Evolutionary conservation across 306 rosid genomes (phyloP), one percentile per base, ranked within the genome.

Genomic region (Acacia confusa): DNA sequence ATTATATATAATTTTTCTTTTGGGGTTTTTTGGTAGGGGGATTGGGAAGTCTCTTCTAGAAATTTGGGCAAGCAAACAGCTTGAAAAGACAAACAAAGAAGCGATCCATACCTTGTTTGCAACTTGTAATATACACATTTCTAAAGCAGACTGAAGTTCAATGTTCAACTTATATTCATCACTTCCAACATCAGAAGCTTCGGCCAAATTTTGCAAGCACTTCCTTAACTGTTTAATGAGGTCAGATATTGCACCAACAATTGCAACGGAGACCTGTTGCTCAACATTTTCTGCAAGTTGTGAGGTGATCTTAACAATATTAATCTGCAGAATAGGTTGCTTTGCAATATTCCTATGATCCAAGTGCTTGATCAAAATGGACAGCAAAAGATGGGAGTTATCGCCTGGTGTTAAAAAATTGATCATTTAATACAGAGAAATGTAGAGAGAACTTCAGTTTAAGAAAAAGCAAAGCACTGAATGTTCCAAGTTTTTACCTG

Each of bases 301-400:
- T 40, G 93, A 84, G 70, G 86, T 85, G 74, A 81, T 89, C 79
- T 85, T 89, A 78, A 92, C 85, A 47, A 93, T 89, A 78, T 87
- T 86, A 36, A 87, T 88, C 88, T 92, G 98, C 79, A 93, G 41
- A 72, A 71, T 87, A 78, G 97, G 97, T 78, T 87, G 77, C 90
- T 88, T 93, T 65, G 82, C 88, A 55, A 91, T 89, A 84, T 88
- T 91, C 90, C 89, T 96, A 79, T 96, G 98, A 88, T 96, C 99
- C 94, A 96, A 89, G 88, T 96, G 99, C 90, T 96, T 96, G 91
- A 93, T 89, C 90, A 96, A 84, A 81, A 86, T 91, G 69, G 97
- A 90, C 83, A 96, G 85, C 75, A 96, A 53, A 76, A 92, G 82
- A 88, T 93, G 97, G 81, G 97, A 92, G 80, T 92, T 88, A 88